These are phyloP conservation scores for Stachybotrys chlorohalonatus DNA, from an alignment of 2,329 filamentous ascomycete genomes.

Conservation along the genomic window DNA sequence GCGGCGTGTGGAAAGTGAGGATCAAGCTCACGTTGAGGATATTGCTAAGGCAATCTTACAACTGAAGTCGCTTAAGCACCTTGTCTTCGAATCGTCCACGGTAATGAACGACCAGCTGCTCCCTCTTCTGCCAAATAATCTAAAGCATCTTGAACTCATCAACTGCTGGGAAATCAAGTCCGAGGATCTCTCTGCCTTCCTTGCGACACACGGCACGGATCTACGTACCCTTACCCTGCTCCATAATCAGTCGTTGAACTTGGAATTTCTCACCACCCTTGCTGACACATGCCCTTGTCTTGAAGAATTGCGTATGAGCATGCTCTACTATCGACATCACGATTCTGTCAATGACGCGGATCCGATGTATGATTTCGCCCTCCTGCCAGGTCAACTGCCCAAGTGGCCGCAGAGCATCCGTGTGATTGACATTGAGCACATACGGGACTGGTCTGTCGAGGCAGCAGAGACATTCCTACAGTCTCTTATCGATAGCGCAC, in stretches of 20 bases:
- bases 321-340: constrained; percentile 68
- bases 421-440: constrained; percentile 63
- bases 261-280: constrained; percentile 64
- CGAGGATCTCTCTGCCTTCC: constrained; percentile 53
- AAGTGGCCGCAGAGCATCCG: constrained; percentile 69
- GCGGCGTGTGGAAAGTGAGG: constrained; percentile 23
- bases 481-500: constrained; percentile 66
- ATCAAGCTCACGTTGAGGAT: constrained; percentile 31
- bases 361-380: constrained; percentile 62
- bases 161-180: constrained; percentile 73
- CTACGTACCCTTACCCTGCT: constrained; percentile 61
- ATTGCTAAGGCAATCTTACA: constrained; percentile 22
- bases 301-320: constrained; percentile 63
- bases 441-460: constrained; percentile 63
- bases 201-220: constrained; percentile 57
- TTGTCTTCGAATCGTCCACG: constrained; percentile 69
- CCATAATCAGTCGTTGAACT: constrained; percentile 70
- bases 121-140: constrained; percentile 53
- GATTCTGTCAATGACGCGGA: constrained; percentile 61
- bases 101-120: constrained; percentile 61
- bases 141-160: constrained; percentile 62
- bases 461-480: constrained; percentile 70
- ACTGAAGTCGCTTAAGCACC: constrained; percentile 54
- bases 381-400: constrained; percentile 58
- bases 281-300: constrained; percentile 61